A percentile compares a stretch with the other conserved stretches of the same genome.
phyloP scores from a whole-genome alignment of 2,329 filamentous ascomycete genomes.

The Fusarium tuaranense region DNA sequence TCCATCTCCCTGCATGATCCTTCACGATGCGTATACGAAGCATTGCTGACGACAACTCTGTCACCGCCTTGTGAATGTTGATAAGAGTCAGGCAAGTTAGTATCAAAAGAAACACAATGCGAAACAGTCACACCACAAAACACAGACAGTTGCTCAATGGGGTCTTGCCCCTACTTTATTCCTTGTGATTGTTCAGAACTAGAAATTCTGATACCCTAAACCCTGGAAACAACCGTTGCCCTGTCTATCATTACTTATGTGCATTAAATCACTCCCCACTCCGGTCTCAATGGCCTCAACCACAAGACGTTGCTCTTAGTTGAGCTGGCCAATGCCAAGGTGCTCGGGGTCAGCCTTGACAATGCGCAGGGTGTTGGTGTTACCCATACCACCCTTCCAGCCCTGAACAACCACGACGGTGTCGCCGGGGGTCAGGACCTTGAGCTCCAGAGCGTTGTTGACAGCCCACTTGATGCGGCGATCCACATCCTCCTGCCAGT shows the following conservation, averaged over 20 bases:
- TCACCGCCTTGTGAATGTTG: neutral
- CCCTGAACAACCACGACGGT: slow-evolving; percentile 87
- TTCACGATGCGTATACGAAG: neutral
- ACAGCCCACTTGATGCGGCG: slow-evolving; percentile 98
- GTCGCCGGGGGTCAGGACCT: slow-evolving; percentile 78
- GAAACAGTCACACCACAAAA: too few relatives aligned
- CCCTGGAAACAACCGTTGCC: slow-evolving; percentile 43
- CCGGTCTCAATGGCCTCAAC: slow-evolving; percentile 12
- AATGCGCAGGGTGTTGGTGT: slow-evolving; percentile 84
- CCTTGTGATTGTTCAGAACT: slow-evolving; percentile 39
- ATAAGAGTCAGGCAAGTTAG: neutral
- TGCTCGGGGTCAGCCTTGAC: slow-evolving; percentile 71
- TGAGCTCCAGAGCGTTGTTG: slow-evolving; percentile 84
- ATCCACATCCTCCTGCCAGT: slow-evolving; percentile 99
- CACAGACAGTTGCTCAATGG: slow-evolving; percentile 2
- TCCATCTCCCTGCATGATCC: neutral
- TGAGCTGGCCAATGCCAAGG: slow-evolving; percentile 65
- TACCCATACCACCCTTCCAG: slow-evolving; percentile 92
- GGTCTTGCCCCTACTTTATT: slow-evolving; percentile 33
- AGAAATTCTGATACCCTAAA: slow-evolving; percentile 42
- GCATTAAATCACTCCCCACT: slow-evolving; percentile 40
- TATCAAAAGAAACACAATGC: too few relatives aligned
- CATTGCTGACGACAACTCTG: neutral
- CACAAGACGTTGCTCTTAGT: slow-evolving; percentile 33
- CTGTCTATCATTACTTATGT: slow-evolving; percentile 48